Percentiles rank a stretch among this genome's conserved stretches.
Conservation (phyloP, 345 rosid species). For the Lumnitzera racemosa region DNA sequence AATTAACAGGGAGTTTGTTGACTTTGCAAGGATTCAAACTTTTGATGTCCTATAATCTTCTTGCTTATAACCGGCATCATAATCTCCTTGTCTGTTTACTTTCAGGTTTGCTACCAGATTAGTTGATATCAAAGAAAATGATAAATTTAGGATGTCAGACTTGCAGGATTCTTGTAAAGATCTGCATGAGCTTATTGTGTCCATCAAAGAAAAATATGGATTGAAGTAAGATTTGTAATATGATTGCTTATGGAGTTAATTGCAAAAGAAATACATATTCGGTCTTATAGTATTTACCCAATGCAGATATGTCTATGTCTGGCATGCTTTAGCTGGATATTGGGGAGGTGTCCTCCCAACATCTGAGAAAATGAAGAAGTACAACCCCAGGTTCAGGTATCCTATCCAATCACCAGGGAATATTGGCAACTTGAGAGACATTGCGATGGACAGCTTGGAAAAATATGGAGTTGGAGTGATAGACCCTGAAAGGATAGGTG, state of each 20-base stretch:
- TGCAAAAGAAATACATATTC: neutral
- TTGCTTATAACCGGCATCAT: neutral
- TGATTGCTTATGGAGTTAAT: neutral
- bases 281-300: neutral
- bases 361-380: constrained; percentile 7
- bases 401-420: constrained; percentile 7
- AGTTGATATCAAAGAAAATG: constrained; percentile 14
- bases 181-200: constrained; percentile 22
- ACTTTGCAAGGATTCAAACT: too few relatives aligned
- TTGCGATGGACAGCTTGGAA: constrained; percentile 8
- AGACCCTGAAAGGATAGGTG: constrained; percentile 15
- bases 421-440: constrained; percentile 7
- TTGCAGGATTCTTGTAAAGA: constrained; percentile 12
- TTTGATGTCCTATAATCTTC: neutral
- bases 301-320: constrained; percentile 18
- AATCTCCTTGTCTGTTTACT: neutral
- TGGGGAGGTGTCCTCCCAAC: constrained; percentile 26
- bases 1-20: neutral
- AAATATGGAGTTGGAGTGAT: constrained; percentile 18
- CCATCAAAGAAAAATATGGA: constrained; percentile 22
- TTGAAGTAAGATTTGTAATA: constrained; percentile 15
- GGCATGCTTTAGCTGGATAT: constrained; percentile 24
- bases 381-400: constrained; percentile 5
- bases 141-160: constrained; percentile 27
- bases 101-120: constrained; percentile 7